Percentiles rank a stretch among this genome's conserved stretches.
phyloP scores from a whole-genome alignment of 2,329 filamentous ascomycete species.

The Fonsecaea erecta region DNA sequence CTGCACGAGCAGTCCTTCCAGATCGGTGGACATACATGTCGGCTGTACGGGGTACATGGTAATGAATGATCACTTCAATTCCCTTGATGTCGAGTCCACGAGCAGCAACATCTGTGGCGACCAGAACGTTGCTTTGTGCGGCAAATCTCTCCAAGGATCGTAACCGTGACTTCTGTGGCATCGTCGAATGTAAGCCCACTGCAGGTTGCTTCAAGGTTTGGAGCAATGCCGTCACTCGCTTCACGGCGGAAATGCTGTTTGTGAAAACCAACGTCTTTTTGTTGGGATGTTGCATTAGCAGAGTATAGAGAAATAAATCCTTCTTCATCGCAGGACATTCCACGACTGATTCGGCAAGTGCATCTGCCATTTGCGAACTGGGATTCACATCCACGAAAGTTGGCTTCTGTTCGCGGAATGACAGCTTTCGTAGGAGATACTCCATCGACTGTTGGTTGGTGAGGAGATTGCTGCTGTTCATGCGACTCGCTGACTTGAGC shows the following conservation, averaged over 20 bases:
- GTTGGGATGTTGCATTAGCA: conserved; percentile 74
- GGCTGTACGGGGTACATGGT: conserved; percentile 88
- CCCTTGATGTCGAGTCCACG: conserved; percentile 90
- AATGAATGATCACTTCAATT: conserved; percentile 89
- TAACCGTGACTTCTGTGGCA: conserved; percentile 95
- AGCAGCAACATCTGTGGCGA: conserved; percentile 92
- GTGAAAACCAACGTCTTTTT: conserved; percentile 87
- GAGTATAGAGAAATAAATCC: conserved; percentile 90
- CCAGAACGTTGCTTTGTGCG: conserved; percentile 67
- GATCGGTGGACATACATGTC: conserved; percentile 96
- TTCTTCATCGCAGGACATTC: conserved; percentile 95
- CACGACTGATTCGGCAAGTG: conserved; percentile 84
- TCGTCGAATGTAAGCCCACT: conserved; percentile 80
- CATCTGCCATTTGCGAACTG: conserved; percentile 81
- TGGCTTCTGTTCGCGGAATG: conserved; percentile 81
- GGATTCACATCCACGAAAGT: conserved; percentile 94
- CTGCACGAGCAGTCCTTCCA: conserved; percentile 86
- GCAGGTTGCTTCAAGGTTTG: conserved; percentile 79
- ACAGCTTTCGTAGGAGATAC: conserved; percentile 86
- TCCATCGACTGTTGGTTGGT: conserved; percentile 79
- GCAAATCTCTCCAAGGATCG: conserved; percentile 90
- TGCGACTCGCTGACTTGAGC: conserved; percentile 54
- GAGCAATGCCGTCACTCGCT: conserved; percentile 81
- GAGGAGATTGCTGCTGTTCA: conserved; percentile 65
- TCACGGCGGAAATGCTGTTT: conserved; percentile 92